Base-by-base conservation (phyloP, 164 flowering plant genomes). In the Hamamelis virginiana region DNA sequence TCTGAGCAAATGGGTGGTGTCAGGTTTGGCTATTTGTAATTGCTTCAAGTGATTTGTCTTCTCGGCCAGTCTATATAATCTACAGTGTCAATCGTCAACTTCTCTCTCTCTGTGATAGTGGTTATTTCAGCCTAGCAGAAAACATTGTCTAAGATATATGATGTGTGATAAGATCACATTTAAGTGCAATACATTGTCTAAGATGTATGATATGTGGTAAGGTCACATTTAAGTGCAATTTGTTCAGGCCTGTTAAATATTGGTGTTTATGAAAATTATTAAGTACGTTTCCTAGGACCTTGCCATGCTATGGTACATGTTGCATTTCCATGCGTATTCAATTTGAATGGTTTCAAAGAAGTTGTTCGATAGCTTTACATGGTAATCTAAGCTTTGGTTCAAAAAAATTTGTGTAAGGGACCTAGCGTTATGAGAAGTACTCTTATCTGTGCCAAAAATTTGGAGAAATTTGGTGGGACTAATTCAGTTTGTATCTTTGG, bases 1-100 rank as follows among this genome's bases (percentile, higher is more conserved):
- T 74, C 89, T 74, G 99, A 96, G 77, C 96, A 96, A 78, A 96
- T 96, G 99, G 99, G 99, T 77, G 99, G 99, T 65, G 65, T 90
- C 76, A 96, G 99, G 99, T 96, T 53, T 60, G 75, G 43, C 28
- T 71, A 48, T 65, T 57, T 70, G 16, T n/a, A 5, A 62, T 45
- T 59, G 4, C 48, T 66, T 44, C 55, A 50, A 55, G 23, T 13
- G 26, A n/a, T 48, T 41, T 50, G 23, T 63, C 59, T 66, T 22
- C n/a, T n/a, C 5, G 43, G 52, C 28, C 44, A 44, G 21, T 43
- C 58, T 53, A 59, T 51, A 4, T 19, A 28, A 23, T 41, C 45
- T 38, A 61, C 13, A 27, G 3, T 22, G 27, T 55, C 15, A 21
- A 27, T 55, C 11, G 27, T 55, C 15, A 21, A 26, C 23, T 18